These are phyloP conservation scores for Coemansia sp. DNA, from an alignment of 192 early-diverging fungal genomes.

Conservation along the genomic window DNA sequence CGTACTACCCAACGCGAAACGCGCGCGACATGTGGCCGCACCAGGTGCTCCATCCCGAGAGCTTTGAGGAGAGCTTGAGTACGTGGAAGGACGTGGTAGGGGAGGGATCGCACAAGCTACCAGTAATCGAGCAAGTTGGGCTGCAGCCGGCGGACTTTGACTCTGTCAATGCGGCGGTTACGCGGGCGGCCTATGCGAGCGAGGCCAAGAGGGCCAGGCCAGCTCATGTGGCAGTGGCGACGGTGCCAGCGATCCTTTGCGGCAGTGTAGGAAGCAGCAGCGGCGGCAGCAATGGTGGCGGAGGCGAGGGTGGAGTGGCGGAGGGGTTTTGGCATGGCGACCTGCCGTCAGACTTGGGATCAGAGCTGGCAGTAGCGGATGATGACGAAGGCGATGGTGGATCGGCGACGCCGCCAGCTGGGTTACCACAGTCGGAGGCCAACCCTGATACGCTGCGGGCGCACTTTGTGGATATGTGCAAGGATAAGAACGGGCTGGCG, in stretches of 20 bases:
- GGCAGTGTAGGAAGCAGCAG: not conserved
- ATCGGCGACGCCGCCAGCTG: constrained; percentile 26
- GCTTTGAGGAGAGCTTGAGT: not conserved
- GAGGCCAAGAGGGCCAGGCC: constrained; percentile 9
- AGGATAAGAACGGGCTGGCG: constrained; percentile 55
- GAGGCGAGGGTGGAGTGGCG: not conserved
- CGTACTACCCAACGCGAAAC: constrained; percentile 31
- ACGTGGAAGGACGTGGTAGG: not conserved
- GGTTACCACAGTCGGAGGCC: constrained; percentile 26
- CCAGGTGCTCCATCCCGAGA: constrained; percentile 12
- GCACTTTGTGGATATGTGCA: constrained; percentile 64
- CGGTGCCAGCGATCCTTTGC: not conserved
- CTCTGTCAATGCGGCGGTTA: constrained; percentile 46
- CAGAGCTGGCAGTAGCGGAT: not conserved
- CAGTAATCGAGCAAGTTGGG: constrained; percentile 33
- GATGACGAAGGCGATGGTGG: not conserved
- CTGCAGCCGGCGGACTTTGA: constrained; percentile 33
- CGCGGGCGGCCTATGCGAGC: constrained; percentile 18
- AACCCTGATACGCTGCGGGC: constrained; percentile 61
- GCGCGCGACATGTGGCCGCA: constrained; percentile 46
- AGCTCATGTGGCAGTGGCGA: not conserved
- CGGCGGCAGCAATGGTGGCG: not conserved
- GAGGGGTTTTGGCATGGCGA: not conserved
- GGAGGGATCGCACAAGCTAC: constrained; percentile 19
- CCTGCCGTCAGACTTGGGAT: not conserved